Evolutionary conservation across 257 asterid species (phyloP), one percentile per base, ranked within the genome.

Genomic region (Solanum boliviense): DNA sequence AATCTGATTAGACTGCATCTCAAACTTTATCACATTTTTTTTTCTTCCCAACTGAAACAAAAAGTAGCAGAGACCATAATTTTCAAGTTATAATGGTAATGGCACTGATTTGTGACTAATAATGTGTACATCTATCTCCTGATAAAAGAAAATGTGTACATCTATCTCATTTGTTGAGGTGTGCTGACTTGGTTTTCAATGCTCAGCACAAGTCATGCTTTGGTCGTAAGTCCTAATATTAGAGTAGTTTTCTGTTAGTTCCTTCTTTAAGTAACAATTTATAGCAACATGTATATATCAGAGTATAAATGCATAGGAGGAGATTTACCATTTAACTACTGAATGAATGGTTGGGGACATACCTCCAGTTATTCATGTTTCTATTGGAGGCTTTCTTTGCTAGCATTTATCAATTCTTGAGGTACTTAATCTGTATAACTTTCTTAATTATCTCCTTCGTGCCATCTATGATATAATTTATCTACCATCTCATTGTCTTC

Each of bases 401-500:
- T 44, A 79, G 65, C 67, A 13, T 79, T 79, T 79, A 27, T 79
- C 38, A 79, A 44, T 79, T 44, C 85, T 79, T 48, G 62, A 79
- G 67, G 85, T 41, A 44, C 25, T 44, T 44, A 79, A 44, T 46
- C 39, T 81, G 34, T 48, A 81, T 16, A 48, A 81, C 68, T 46
- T 48, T 48, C 68, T 81, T 29, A 31, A 48, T 16, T 81, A 46
- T 81, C 31, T 46, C 68, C 29, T 81, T 29, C 36, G 46, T 46
- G 36, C 83, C 83, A 74, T 44, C 71, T 86, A 76, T 34, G 73
- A 86, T 87, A 84, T 86, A 56, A 41, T 67, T 25, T 88, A 34
- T 46, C 32, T 16, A 79, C 88, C 81, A 39, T 88, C 67, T 86
- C 84, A 71, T 52, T 32, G 46, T 68, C 88, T 86, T 91, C 85